These are phyloP conservation scores for Millerozyma acaciae DNA, from an alignment of 805 yeast species.

Conservation along the genomic window DNA sequence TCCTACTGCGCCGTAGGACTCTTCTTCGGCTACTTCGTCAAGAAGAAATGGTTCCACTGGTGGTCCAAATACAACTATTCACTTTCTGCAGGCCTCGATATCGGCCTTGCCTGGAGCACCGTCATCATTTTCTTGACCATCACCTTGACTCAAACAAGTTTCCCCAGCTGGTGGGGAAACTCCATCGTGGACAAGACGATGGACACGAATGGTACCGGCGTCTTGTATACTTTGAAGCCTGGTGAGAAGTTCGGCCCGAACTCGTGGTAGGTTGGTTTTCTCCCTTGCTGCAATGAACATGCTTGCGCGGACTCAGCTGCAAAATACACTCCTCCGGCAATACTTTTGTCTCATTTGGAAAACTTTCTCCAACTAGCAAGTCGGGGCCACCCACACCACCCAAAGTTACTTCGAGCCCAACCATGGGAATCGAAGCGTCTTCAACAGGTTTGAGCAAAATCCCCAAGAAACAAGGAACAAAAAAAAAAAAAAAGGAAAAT, in stretches of 20 bases:
- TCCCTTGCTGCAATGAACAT: too few species aligned
- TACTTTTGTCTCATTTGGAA: too few species aligned
- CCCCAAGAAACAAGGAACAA: too few species aligned
- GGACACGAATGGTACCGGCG: slow-evolving; percentile 33
- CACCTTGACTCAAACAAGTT: slow-evolving; percentile 11
- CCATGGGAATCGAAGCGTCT: too few species aligned
- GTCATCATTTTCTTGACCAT: slow-evolving; percentile 34
- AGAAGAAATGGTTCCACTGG: slow-evolving; percentile 41
- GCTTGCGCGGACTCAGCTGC: too few species aligned
- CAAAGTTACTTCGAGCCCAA: slow-evolving; percentile 11
- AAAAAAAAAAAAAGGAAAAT: too few species aligned
- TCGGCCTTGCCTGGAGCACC: slow-evolving; percentile 40
- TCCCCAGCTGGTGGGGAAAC: slow-evolving; percentile 66
- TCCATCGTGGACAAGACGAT: slow-evolving; percentile 37
- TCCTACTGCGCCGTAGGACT: slow-evolving; percentile 39
- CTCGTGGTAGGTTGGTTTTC: slow-evolving; percentile 34
- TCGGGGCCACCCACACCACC: too few species aligned
- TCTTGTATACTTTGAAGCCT: slow-evolving; percentile 27
- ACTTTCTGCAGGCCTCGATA: slow-evolving; percentile 43
- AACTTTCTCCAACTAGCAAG: too few species aligned
- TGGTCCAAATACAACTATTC: slow-evolving; percentile 43
- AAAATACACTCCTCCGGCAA: too few species aligned
- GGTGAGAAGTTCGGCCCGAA: slow-evolving; percentile 49
- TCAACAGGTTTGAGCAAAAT: too few species aligned
- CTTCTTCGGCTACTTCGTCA: slow-evolving; percentile 34